These are phyloP conservation scores for Nannizzia gypsea DNA, from an alignment of 2,329 filamentous ascomycete species.

Conservation along the genomic window DNA sequence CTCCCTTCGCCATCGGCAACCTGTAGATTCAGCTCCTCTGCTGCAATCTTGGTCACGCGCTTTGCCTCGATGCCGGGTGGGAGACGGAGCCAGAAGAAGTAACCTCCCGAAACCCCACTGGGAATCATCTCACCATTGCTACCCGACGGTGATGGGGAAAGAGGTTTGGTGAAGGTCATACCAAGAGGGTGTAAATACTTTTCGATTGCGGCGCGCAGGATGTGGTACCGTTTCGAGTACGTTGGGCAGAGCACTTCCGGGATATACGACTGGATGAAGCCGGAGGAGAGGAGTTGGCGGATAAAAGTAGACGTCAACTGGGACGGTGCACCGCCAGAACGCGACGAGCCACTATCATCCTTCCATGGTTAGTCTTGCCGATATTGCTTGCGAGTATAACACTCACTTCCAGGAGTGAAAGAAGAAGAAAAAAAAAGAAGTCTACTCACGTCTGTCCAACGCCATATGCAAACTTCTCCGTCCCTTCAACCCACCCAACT, in stretches of 20 bases:
- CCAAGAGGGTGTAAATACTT: conserved; percentile 52
- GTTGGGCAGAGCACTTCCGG: conserved; percentile 42
- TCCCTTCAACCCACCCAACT: conserved; percentile 79
- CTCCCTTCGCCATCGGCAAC: conserved; percentile 61
- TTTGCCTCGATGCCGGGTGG: conserved; percentile 43
- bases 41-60: conserved; percentile 46
- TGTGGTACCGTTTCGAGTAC: conserved; percentile 43
- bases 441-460: conserved; percentile 46
- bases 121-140: conserved; percentile 10
- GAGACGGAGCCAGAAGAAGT: conserved; percentile 71
- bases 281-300: conserved; percentile 42
- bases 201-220: conserved; percentile 49
- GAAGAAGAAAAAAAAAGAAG: too few species aligned
- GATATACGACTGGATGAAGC: conserved; percentile 44
- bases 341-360: conserved; percentile 41
- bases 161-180: conserved; percentile 25
- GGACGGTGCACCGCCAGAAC: conserved; percentile 49
- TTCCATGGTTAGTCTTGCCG: conserved; percentile 9
- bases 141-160: background rate
- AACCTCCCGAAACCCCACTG: conserved; percentile 56
- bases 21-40: conserved; percentile 52
- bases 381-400: background rate
- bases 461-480: conserved; percentile 47
- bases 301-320: conserved; percentile 49
- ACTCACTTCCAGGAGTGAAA: background rate